Evolutionary conservation across 176 grass and related monocot genomes (phyloP), one percentile per base, ranked within the genome.

Genomic region (Microstegium vimineum): DNA sequence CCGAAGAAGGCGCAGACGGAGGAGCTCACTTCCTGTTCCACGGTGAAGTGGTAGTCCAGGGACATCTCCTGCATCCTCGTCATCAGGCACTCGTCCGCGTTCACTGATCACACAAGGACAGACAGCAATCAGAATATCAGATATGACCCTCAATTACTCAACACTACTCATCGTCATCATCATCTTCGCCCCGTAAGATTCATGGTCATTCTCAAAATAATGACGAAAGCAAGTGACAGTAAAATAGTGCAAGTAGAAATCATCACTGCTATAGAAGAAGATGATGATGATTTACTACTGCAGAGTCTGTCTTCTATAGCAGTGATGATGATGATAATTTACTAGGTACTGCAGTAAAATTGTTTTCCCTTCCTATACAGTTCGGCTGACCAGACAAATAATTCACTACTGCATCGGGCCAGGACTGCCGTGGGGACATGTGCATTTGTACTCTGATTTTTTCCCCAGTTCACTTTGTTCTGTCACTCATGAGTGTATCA

Each of bases 1-100:
- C 93, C 93, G 9, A 95, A 95, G 85, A 95, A 95, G 2, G 88
- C 85, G 33, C 86, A 95, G 71, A 92, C 84, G 5, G 90, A 89
- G 63, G 93, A 95, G 34, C 93, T 92, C 17, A 80, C 90, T 84
- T 95, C 90, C 43, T 95, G 93, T 81, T 95, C 93, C 71, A 95
- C 90, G 6, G 82, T 95, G 86, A 95, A 95, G 83, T 95, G 93
- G 83, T 95, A 95, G 72, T 95, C 90, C 82, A 95, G 42, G 38
- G 93, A 95, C 93, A 95, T 95, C 88, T 95, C 93, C 86, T 95
- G 93, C 90, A 95, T 95, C 83, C 93, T 86, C n/a, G 93, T 95
- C 93, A 95, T 93, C 88, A 95, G 78, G 71, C 93, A 95, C 54
- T 95, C 93, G 74, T 92, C 90, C 1, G 93, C 87, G 18, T 95